Evolutionary conservation across 768 basidiomycete species (phyloP), one percentile per base, ranked within the genome.

Genomic region (Pleurotus citrinopileatus): DNA sequence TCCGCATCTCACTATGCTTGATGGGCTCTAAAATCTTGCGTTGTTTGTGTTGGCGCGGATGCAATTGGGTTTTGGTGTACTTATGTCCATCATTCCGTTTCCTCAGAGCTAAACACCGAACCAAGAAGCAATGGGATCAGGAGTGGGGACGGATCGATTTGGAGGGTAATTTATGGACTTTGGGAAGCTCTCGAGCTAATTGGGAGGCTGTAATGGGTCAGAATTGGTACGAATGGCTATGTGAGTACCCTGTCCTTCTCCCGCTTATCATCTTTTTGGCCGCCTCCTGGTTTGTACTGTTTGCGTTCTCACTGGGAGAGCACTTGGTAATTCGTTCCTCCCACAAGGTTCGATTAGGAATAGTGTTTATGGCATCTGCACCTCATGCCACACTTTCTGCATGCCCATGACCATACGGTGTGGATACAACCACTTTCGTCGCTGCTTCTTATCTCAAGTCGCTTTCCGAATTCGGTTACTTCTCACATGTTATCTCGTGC

Each of bases 111-210:
- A 87, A 79, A 57, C 70, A 70, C 28, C 67, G 63, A 28, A 79
- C 74, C 15, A 65, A 62, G 38, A 67, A 63, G 29, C 67, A 74
- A 40, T 95, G 90, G 87, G 83, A 92, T 58, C 68, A 70, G 22
- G 93, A 95, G 61, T 98, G 91, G 89, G 94, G 94, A 0, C 68
- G 75, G 25, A 72, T 89, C 0, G 73, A 77, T 5, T 81, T 74
- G 26, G 94, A 95, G 63, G 93, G 89, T 0, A 86, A 94, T 64
- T 68, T 95, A 5, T 98, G 94, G 94, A 91, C 87, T 84, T 69
- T 82, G 29, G 94, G 89, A 23, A 80, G 75, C 58, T 56, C 60
- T 42, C 66, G 74, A 45, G 72, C 69, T 38, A 87, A 86, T 59
- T 97, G 94, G 94, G 78, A 80, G 59, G 80, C 82, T 45, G 86